Evolutionary conservation across 2,329 filamentous ascomycete genomes (phyloP), one percentile per base, ranked within the genome.

Genomic region (Coniochaeta sp.): DNA sequence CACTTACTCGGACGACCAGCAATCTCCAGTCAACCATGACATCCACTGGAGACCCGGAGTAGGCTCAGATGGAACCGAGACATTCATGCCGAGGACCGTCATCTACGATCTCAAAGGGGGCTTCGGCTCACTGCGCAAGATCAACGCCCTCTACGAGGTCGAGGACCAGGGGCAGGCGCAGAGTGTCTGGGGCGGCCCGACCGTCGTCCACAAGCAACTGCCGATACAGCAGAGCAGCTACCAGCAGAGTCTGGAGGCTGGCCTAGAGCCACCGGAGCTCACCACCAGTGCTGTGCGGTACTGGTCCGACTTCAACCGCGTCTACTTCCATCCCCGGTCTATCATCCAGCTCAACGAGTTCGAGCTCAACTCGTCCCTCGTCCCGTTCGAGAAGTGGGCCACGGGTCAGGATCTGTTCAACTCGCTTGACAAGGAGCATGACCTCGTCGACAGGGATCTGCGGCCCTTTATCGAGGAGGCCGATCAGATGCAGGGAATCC

Each of bases 51-150:
- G 93, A 17, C 82, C 90, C 0, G 95, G 95, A 2, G 72, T 96
- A 61, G 91, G 89, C 22, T 86, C 86, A 0, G 91, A 96, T 75
- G 92, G 93, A 19, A 81, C 86, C 7, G 95, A 99, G 66, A 99
- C 95, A 0, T 99, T 90, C 71, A 93, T 93, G 55, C 95, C 95
- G 4, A 85, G 95, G 64, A 91, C 93, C 0, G 79, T 99, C 61
- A 89, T 99, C 61, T 99, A 99, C 72, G 95, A 99, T 70, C 80
- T 98, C 36, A 98, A 98, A 72, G 91, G 91, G 32, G 91, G 89
- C 0, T 98, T 98, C 74, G 95, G 95, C 6, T 90, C 91, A 7
- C 76, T 99, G 66, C 85, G 87, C 66, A 92, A 93, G 75, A 88
- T 93, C 65, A 97, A 96, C 73, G 88, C 91, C 2, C 79, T 99